A percentile compares a stretch with the other conserved stretches of the same genome.
Conservation (phyloP, 352 stramenopile genomes). For the Pythium utonaiense region DNA sequence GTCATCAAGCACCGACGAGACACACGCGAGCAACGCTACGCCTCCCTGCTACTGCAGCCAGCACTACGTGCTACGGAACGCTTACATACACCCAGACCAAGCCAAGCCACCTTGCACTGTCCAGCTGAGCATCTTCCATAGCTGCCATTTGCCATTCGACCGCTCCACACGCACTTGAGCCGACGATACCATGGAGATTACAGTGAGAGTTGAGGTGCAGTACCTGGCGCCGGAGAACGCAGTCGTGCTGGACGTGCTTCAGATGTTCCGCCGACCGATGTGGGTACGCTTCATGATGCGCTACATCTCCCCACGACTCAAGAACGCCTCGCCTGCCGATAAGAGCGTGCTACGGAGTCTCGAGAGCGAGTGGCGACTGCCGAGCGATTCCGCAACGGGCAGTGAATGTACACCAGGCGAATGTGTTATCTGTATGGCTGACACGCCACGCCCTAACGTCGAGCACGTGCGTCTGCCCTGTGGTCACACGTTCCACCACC, state of each 20-base stretch:
- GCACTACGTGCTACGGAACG: neutral
- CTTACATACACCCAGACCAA: neutral
- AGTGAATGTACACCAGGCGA: conserved; percentile 12
- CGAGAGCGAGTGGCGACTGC: conserved; percentile 21
- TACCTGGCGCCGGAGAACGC: conserved; percentile 47
- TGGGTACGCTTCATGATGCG: conserved; percentile 64
- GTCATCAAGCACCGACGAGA: conserved; percentile 25
- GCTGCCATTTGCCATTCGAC: conserved; percentile 13
- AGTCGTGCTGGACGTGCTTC: conserved; percentile 45
- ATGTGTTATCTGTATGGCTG: conserved; percentile 88
- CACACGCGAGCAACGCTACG: conserved; percentile 5
- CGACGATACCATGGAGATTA: conserved; percentile 34
- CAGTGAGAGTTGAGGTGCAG: conserved; percentile 52
- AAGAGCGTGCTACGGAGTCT: conserved; percentile 37
- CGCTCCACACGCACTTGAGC: neutral
- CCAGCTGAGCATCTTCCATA: neutral
- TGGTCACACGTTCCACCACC: conserved; percentile 87
- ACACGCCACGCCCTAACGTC: conserved; percentile 31
- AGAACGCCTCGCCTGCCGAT: conserved; percentile 47
- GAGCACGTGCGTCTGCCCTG: conserved; percentile 78
- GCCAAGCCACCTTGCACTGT: neutral
- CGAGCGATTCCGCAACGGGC: neutral
- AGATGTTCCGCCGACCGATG: conserved; percentile 47
- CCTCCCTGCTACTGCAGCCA: neutral
- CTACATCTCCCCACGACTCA: conserved; percentile 58